These are phyloP conservation scores for Pterocarpus macrocarpus DNA, from an alignment of 306 rosid genomes.

Conservation along the genomic window DNA sequence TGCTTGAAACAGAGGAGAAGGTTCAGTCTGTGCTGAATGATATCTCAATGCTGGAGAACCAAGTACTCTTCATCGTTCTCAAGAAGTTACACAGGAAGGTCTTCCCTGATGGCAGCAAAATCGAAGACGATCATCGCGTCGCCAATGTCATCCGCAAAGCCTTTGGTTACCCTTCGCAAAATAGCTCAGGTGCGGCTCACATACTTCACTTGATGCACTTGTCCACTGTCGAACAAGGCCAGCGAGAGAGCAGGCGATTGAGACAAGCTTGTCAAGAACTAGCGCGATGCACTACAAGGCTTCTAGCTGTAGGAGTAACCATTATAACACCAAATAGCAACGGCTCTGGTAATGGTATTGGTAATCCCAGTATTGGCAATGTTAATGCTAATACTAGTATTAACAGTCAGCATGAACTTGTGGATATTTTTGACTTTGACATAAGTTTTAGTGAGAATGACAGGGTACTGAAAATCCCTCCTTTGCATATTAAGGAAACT, in stretches of 20 bases:
- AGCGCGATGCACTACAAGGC: background rate
- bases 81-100: background rate
- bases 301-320: slow-evolving; percentile 23
- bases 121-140: background rate
- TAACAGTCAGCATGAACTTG: no score
- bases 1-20: background rate
- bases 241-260: background rate
- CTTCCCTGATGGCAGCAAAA: background rate
- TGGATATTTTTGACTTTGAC: background rate
- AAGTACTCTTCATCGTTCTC: slow-evolving; percentile 50
- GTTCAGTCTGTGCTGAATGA: slow-evolving; percentile 26
- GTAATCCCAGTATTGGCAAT: no score
- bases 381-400: no score
- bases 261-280: slow-evolving; percentile 19
- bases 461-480: background rate
- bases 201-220: slow-evolving; percentile 41
- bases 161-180: background rate
- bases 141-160: background rate
- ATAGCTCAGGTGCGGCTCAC: background rate
- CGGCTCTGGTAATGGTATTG: background rate
- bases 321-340: background rate
- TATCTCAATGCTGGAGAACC: slow-evolving; percentile 51
- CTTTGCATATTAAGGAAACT: background rate
- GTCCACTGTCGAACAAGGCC: background rate
- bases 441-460: background rate